A percentile compares a stretch with the other conserved stretches of the same genome.
Conservation (phyloP, 306 rosid species). For the Sindora glabra region DNA sequence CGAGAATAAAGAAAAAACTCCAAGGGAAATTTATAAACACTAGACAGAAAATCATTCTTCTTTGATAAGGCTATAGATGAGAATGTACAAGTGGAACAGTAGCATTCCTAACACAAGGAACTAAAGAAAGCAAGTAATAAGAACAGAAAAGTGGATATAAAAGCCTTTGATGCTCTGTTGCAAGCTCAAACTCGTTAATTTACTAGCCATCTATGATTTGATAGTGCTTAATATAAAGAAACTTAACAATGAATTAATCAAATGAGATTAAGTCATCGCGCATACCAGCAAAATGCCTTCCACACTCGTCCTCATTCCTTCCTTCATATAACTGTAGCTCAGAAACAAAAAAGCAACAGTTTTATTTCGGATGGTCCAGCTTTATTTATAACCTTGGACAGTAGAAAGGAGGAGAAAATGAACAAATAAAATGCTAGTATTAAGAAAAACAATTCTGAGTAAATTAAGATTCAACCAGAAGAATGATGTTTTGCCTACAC, state of each 20-base stretch:
- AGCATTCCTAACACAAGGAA: no score
- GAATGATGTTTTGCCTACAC: not conserved
- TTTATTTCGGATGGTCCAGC: not conserved
- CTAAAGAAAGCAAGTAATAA: no score
- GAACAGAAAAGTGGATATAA: no score
- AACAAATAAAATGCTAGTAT: not conserved
- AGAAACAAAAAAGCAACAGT: conserved; percentile 7
- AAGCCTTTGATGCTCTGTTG: no score
- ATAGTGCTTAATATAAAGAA: not conserved
- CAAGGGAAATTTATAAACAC: not conserved
- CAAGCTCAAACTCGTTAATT: no score
- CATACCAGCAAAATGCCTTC: conserved; percentile 92
- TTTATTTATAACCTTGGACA: not conserved
- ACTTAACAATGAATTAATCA: not conserved
- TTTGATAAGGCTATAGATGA: no score
- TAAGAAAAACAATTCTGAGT: not conserved
- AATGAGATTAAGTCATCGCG: not conserved
- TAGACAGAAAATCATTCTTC: no score
- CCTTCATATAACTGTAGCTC: conserved; percentile 77
- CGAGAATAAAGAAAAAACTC: not conserved
- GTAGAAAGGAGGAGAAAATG: not conserved
- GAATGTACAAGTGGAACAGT: no score
- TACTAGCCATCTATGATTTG: no score
- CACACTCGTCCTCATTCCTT: conserved; percentile 97
- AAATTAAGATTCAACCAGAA: not conserved